Base-by-base conservation (phyloP, 441 rosid species). In the Jatropha multifida region DNA sequence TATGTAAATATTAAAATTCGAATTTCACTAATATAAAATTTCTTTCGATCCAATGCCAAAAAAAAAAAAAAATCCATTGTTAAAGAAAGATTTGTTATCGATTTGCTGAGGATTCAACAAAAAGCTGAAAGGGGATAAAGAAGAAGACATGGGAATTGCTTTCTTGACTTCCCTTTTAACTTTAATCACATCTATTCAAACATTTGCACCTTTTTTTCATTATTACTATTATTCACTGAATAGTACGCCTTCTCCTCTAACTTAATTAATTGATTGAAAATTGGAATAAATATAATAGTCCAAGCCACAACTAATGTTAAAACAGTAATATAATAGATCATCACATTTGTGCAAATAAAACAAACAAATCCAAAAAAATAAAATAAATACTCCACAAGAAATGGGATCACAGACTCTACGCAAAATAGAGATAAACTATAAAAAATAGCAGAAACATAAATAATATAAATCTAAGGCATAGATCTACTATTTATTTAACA, bases 71-170 rank as follows among this genome's bases (percentile, higher is more conserved):
- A 51, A 51, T 51, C 32, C 32, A 32, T 51, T 11, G 56, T 51
- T 3, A 12, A 14, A 12, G 15, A 7, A 15, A 51, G 10, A 51
- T 23, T 51, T 12, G 17, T 63, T 4, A 38, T 63, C 10, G 10
- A 15, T 63, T 63, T 37, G 67, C 46, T 14, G 32, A 37, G n/a
- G 44, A 4, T 11, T 41, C 6, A 10, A 23, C 15, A 15, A n/a
- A 69, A 51, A 69, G 40, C 64, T 59, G 64, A 59, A 59, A 59
- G 15, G 7, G 54, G 44, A 46, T 48, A 69, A 69, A 67, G 42
- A 69, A 69, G 60, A 69, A 69, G 61, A 69, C 72, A 54, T 54
- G 18, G 38, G 38, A 54, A 37, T 32, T 69, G 48, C 62, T 54
- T 69, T 69, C 27, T 54, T 37, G 62, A 54, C 62, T 54, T 69